phyloP scores from a whole-genome alignment of 176 grass and related monocot species.

The Eremochloa ophiuroides region DNA sequence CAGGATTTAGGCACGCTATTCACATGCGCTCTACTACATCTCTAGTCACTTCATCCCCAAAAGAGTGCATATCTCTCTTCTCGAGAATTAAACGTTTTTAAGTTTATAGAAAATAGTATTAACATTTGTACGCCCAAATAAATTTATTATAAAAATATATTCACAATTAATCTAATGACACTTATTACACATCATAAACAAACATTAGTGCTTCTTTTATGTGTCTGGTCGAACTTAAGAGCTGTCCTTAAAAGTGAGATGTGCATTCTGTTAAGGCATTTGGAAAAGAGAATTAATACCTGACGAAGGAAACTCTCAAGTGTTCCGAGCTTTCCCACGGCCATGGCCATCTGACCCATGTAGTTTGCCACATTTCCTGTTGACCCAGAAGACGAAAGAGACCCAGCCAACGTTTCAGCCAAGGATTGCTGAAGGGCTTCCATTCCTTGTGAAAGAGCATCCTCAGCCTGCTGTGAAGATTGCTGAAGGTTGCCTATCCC shows the following conservation, averaged over 20 bases:
- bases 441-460: slow-evolving; percentile 99
- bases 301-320: slow-evolving; percentile 93
- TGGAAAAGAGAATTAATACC: slow-evolving; percentile 40
- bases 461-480: slow-evolving; percentile 91
- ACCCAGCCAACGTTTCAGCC: slow-evolving; percentile 92
- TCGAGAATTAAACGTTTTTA: neutral
- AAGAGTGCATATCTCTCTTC: neutral
- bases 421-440: slow-evolving; percentile 96
- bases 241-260: neutral
- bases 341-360: slow-evolving; percentile 99
- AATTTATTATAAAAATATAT: neutral
- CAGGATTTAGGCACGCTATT: neutral
- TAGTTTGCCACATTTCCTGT: slow-evolving; percentile 95
- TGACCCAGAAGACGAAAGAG: slow-evolving; percentile 71
- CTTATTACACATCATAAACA: neutral
- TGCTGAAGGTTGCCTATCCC: slow-evolving; percentile 87
- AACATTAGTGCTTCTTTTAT: neutral
- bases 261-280: neutral
- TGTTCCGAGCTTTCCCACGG: slow-evolving; percentile 98
- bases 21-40: neutral
- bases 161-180: neutral
- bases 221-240: neutral
- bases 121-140: neutral
- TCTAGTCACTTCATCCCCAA: neutral
- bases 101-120: neutral